These are phyloP conservation scores for Podospora australis DNA, from an alignment of 495 filamentous ascomycete species.

Conservation along the genomic window DNA sequence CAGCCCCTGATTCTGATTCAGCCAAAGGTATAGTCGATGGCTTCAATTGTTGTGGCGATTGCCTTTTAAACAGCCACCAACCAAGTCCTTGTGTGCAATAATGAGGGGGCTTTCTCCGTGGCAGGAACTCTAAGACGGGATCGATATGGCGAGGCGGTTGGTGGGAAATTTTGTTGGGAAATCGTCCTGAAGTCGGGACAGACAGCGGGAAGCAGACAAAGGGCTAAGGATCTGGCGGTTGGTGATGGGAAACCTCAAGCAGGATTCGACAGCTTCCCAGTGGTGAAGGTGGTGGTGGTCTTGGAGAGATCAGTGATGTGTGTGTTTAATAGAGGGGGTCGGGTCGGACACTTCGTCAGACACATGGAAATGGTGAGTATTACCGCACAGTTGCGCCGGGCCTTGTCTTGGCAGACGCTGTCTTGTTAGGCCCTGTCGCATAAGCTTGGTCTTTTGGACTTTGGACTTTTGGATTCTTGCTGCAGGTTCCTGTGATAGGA, in stretches of 20 bases:
- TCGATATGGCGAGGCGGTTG: neutral
- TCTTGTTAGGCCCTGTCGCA: slow-evolving; percentile 11
- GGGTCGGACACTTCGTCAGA: neutral
- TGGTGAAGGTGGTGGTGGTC: no score
- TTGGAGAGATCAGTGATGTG: no score
- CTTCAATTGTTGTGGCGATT: neutral
- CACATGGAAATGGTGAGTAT: slow-evolving; percentile 1
- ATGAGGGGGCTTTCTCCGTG: no score
- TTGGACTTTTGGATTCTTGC: neutral
- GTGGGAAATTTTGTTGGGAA: neutral
- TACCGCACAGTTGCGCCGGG: slow-evolving; percentile 15
- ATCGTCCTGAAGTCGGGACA: neutral
- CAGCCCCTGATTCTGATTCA: no score
- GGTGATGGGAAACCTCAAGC: neutral
- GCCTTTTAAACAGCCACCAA: neutral
- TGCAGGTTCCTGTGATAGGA: slow-evolving; percentile 7
- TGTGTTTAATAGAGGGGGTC: neutral
- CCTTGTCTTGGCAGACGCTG: slow-evolving; percentile 11
- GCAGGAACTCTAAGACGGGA: neutral
- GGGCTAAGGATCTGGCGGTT: neutral
- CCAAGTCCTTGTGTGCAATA: neutral
- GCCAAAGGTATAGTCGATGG: neutral
- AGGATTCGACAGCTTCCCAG: no score
- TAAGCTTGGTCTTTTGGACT: slow-evolving; percentile 3
- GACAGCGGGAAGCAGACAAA: neutral